phyloP scores from a whole-genome alignment of 2,329 filamentous ascomycete species.

The Colletotrichum tropicicola region DNA sequence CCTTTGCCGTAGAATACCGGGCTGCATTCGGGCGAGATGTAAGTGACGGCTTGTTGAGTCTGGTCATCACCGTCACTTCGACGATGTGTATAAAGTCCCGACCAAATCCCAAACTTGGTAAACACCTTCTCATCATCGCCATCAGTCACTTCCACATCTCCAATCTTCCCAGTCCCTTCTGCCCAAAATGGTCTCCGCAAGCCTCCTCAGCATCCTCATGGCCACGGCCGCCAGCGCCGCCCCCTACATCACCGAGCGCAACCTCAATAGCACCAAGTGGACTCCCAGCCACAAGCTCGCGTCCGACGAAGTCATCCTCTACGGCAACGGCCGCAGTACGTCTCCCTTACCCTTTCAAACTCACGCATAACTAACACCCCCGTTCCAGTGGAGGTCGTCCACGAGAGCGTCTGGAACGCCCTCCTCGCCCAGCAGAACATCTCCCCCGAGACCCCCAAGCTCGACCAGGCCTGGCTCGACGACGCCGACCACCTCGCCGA shows the following conservation, averaged over 20 bases:
- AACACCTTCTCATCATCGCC: not conserved
- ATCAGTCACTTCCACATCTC: not conserved
- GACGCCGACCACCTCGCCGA: not conserved
- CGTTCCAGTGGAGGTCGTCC: constrained; percentile 13
- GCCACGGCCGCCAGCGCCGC: constrained; percentile 8
- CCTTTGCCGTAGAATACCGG: not conserved
- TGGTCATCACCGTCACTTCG: not conserved
- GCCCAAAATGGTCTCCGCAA: constrained; percentile 5
- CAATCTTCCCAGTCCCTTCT: not conserved
- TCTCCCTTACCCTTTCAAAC: not conserved
- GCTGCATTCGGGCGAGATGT: not conserved
- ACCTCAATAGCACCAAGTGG: constrained; percentile 1
- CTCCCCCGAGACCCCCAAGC: not conserved
- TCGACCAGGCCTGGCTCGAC: not conserved
- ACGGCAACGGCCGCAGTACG: constrained; percentile 5
- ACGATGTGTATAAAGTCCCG: not conserved
- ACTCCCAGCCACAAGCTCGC: not conserved
- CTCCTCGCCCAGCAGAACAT: not conserved
- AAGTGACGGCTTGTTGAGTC: not conserved
- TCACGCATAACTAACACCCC: not conserved
- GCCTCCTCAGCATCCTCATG: constrained; percentile 6
- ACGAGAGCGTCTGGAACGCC: not conserved
- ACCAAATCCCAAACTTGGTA: not conserved
- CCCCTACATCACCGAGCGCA: not conserved
- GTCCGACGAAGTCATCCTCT: not conserved